Conservation (phyloP, 805 yeast genomes). For the Priceomyces haplophilus region DNA sequence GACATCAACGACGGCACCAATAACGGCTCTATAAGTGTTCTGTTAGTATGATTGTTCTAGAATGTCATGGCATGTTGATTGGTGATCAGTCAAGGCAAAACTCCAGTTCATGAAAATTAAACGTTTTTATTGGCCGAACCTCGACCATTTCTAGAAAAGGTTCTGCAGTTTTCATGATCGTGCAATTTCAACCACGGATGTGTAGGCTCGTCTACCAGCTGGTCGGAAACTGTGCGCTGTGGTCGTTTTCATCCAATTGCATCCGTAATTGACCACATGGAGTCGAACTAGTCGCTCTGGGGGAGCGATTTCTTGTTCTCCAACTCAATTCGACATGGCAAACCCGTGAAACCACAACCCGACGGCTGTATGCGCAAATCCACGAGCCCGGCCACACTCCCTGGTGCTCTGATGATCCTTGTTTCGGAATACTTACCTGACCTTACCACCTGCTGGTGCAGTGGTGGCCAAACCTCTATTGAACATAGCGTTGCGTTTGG, state of each 20-base stretch:
- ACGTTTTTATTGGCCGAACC: conserved; percentile 28
- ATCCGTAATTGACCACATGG: too few relatives aligned
- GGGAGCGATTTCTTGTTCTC: too few relatives aligned
- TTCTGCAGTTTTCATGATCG: too few relatives aligned
- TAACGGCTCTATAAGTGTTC: conserved; percentile 69
- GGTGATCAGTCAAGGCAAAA: background rate
- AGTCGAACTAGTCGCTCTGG: too few relatives aligned
- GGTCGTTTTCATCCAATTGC: too few relatives aligned
- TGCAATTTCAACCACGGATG: too few relatives aligned
- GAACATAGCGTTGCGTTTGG: conserved; percentile 75
- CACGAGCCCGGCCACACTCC: background rate
- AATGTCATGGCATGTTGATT: background rate
- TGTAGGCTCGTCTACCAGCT: too few relatives aligned
- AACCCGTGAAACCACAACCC: too few relatives aligned
- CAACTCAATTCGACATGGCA: too few relatives aligned
- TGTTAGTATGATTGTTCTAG: conserved; percentile 27
- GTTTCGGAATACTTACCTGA: conserved; percentile 55
- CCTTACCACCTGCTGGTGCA: conserved; percentile 75
- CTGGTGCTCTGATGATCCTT: background rate
- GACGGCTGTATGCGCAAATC: too few relatives aligned
- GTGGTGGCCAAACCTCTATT: conserved; percentile 77
- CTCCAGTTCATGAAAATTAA: conserved; percentile 9
- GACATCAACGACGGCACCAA: conserved; percentile 99
- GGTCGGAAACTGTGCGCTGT: too few relatives aligned
- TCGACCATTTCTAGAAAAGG: conserved; percentile 2